Base-by-base conservation (phyloP, 139 green algal genomes). In the Coelastrella sp. region DNA sequence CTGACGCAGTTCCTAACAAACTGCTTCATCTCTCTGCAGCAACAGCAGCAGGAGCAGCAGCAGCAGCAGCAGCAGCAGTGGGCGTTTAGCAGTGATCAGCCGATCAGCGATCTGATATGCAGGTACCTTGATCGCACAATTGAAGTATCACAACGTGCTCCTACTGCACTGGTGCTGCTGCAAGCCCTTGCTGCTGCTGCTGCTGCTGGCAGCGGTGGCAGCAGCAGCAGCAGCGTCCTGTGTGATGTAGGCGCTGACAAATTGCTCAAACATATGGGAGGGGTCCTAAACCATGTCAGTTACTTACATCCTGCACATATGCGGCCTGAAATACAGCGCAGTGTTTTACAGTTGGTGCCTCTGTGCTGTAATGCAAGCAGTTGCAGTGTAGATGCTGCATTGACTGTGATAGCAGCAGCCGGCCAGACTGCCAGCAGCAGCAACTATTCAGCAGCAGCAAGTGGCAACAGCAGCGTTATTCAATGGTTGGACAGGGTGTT, bases 21-120 rank as follows among this genome's bases (percentile, higher is more conserved):
- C 5, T 66, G 58, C 61, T 16, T 90, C 16, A 6, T 16, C n/a
- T 7, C 17, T 13, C 54, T 88, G 47, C 13, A 57, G 47, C 22
- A 77, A 10, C 80, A 86, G 81, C 61, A 87, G 81, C 81, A 90
- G 73, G 58, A 84, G 14, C 73, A 90, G 73, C 75, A 85, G 75
- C 47, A 86, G 81, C 61, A 87, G 81, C 81, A 90, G 73, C 58
- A 84, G 14, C 73, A 90, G 73, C 75, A 85, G 75, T 16, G 32
- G 32, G 32, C 32, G 32, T 47, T 47, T 47, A 60, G 73, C 54
- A 73, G 57, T 56, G 59, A 57, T 2, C 10, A 73, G 20, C 22
- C 64, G 17, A 4, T 32, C 16, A 22, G 17, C 32, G 17, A 85
- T 0, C 4, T 90, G n/a, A 19, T 66, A 47, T 47, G 32, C 16